Base-by-base conservation (phyloP, 371 early-diverging fungal genomes). In the Entomophthora muscae region DNA sequence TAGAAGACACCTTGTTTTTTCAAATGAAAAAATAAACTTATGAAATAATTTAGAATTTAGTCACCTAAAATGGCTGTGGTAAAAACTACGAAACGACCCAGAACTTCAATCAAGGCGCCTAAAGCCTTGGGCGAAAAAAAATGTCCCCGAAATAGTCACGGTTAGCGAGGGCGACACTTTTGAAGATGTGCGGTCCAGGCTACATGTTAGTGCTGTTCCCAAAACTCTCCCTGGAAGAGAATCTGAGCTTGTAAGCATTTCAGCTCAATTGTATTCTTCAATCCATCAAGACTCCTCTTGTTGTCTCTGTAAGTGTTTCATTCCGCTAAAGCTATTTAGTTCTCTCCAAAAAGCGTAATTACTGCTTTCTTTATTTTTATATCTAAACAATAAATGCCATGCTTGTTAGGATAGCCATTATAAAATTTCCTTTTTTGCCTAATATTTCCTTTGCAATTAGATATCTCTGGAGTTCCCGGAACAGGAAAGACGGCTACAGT, bases 401-500 rank as follows among this genome's bases (percentile, higher is more conserved):
- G n/a, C n/a, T n/a, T n/a, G n/a, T n/a, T n/a, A n/a, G n/a, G n/a
- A n/a, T n/a, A n/a, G n/a, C n/a, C n/a, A n/a, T n/a, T n/a, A n/a
- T n/a, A n/a, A n/a, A n/a, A n/a, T n/a, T n/a, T n/a, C n/a, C n/a
- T n/a, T n/a, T n/a, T n/a, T n/a, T n/a, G n/a, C n/a, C n/a, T n/a
- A n/a, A n/a, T n/a, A n/a, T n/a, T n/a, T n/a, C n/a, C n/a, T n/a
- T n/a, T n/a, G n/a, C n/a, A n/a, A n/a, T n/a, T 66, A 84, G 83
- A 94, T 70, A 86, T 97, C 21, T 89, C 93, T n/a, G 95, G 96
- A 1, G 92, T 95, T 0, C 95, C 96, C 0, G 98, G 99, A 0
- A 96, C 98, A 1, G 98, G 98, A 52, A 98, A 98, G 72, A 98
- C 98, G 0, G 97, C 95, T 0, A 95, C 97, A 0, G 89, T 98